Conservation (phyloP, 2,329 filamentous ascomycete species). For the Alternaria sp. region DNA sequence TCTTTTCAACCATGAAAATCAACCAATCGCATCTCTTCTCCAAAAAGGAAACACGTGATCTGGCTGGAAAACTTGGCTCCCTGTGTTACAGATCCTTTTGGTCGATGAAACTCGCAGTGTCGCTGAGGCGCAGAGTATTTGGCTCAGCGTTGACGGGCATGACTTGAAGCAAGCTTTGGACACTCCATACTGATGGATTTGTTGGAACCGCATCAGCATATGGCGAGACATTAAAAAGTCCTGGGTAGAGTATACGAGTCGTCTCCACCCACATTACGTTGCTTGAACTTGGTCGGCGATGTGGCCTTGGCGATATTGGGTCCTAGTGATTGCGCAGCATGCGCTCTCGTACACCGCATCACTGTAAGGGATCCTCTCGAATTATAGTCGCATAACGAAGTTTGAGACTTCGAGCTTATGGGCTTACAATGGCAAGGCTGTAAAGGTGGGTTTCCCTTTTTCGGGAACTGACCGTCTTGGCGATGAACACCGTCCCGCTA, state of each 20-base stretch:
- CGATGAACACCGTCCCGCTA: neutral
- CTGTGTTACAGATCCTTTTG: neutral
- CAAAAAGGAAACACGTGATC: neutral
- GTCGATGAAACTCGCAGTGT: neutral
- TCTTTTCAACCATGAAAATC: neutral
- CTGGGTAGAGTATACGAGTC: neutral
- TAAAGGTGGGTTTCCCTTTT: neutral
- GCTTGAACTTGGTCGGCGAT: neutral
- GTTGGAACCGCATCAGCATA: neutral
- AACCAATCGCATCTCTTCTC: neutral
- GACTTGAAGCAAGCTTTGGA: neutral
- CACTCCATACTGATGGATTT: neutral
- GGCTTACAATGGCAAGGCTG: neutral
- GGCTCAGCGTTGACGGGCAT: neutral
- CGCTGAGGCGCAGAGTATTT: neutral
- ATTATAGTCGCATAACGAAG: neutral
- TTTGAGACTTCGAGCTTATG: neutral
- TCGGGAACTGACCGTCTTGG: slow-evolving; percentile 1
- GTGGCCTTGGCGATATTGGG: neutral
- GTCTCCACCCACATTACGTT: neutral
- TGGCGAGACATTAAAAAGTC: neutral
- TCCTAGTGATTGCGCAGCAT: neutral
- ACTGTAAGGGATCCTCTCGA: neutral
- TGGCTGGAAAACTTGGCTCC: neutral
- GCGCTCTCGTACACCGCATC: neutral